Evolutionary conservation across 2,329 filamentous ascomycete species (phyloP), one percentile per base, ranked within the genome.

Genomic region (Phialophora expanda): DNA sequence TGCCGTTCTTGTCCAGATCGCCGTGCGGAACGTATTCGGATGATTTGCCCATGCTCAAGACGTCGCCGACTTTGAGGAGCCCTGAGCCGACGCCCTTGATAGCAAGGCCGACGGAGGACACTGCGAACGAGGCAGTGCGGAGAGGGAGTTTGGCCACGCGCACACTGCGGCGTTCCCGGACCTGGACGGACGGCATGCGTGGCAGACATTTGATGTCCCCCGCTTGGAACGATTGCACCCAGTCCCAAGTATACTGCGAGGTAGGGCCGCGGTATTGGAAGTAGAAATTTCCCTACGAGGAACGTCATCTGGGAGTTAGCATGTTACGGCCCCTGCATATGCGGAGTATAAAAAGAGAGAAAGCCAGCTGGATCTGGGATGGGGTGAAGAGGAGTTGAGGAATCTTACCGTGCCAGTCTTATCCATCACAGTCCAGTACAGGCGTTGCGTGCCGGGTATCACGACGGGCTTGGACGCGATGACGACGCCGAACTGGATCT

Each of bases 181-280:
- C 38, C 22, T 69, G 54, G 17, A 72, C 64, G 54, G 64, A 66
- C 3, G 67, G 67, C 69, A 70, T 70, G 44, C 70, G 68, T 12
- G 69, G 70, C 12, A 73, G 62, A n/a, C 60, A 59, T 51, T 38
- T 61, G 48, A 70, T 63, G 14, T 73, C 65, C 34, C 71, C 71
- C 1, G 70, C 66, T 58, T 71, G 54, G 51, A 72, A 63, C 3
- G 24, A 48, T 2, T 66, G 63, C 2, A 68, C 66, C 70, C 68
- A 71, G 59, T 73, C 67, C 71, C 71, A 73, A 1, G 71, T 72
- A 41, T 68, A 67, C 34, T 72, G 67, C 26, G 60, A 68, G 38
- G 38, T 22, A 2, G 48, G 26, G 14, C 67, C 71, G 50, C 70
- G 69, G 56, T 70, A 69, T 62, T 70, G 61, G 66, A 72, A 73